Conservation (phyloP, 257 asterid species). For the Ilex aquifolium region DNA sequence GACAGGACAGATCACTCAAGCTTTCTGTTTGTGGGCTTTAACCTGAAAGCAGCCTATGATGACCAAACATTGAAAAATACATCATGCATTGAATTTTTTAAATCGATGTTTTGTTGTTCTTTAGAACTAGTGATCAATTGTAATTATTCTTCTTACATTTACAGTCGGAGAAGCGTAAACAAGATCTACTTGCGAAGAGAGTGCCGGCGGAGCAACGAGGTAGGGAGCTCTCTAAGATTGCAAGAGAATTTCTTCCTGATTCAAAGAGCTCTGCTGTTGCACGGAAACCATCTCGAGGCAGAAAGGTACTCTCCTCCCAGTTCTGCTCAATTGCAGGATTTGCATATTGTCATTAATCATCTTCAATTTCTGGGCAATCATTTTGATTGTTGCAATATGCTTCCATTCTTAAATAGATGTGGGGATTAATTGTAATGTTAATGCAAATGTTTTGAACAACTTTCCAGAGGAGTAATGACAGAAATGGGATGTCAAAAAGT, state of each 20-base stretch:
- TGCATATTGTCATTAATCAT: no score
- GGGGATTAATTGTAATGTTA: neutral
- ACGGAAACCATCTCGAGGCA: constrained; percentile 42
- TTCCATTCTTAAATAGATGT: neutral
- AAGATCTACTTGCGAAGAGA: constrained; percentile 53
- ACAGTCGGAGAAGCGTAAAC: constrained; percentile 57
- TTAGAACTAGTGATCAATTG: no score
- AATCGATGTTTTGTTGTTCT: no score
- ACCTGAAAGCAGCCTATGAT: no score
- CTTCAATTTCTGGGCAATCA: no score
- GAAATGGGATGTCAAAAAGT: constrained; percentile 39
- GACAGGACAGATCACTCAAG: no score
- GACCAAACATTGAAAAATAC: no score
- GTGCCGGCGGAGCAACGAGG: constrained; percentile 62
- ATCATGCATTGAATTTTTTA: no score
- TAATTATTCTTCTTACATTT: neutral
- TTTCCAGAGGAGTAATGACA: constrained; percentile 70
- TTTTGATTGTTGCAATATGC: neutral
- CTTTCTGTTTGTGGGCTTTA: no score
- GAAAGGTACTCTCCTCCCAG: constrained; percentile 39
- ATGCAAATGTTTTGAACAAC: neutral
- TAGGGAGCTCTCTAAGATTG: constrained; percentile 40
- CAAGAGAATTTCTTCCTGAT: constrained; percentile 37
- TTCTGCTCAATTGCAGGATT: neutral
- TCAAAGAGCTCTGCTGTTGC: constrained; percentile 34